Base-by-base conservation (phyloP, 352 stramenopile species). In the Globisporangium irregulare region DNA sequence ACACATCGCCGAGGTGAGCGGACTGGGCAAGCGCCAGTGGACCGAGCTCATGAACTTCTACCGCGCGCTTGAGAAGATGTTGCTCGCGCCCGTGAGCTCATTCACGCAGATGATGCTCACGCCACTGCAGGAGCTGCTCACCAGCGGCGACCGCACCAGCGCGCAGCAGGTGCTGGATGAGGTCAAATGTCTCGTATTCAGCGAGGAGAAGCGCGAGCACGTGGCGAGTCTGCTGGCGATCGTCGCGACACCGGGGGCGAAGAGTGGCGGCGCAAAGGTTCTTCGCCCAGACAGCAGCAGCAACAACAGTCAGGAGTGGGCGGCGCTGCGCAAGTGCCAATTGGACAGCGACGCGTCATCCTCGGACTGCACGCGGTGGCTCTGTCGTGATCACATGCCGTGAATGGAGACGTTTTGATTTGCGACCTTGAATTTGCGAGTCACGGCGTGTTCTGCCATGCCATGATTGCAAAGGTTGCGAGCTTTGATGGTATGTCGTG, bases 141-240 rank as follows among this genome's bases (percentile, higher is more conserved):
- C 73, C 14, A 62, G 41, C 34, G 59, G 73, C 59, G 80, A 90
- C 6, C 62, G 59, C 8, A 14, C 60, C 22, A 72, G 72, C 3
- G 80, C 78, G 0, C 73, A 76, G 29, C 69, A 85, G 57, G 81
- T 90, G 60, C 70, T 90, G 9, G 76, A 88, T 50, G 72, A 89
- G 55, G 67, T 89, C 57, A 82, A 78, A 15, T 67, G 64, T 5
- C 71, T 89, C n/a, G 69, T 79, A 32, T 92, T 92, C 50, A 84
- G 75, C 32, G 62, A 82, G 27, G 84, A 88, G 62, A 89, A 90
- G 59, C 80, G 84, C 27, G 76, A 86, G 34, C 78, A 89, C 59
- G 78, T 90, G 41, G 73, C 78, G 7, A 87, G 77, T 59, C 60
- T 92, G 53, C 69, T 92, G 38, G 74, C 89, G 18, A 81, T 85